A percentile compares a stretch with the other conserved stretches of the same genome.
Conservation (phyloP, 139 green algal species). For the Chlamydomonas schloesseri region DNA sequence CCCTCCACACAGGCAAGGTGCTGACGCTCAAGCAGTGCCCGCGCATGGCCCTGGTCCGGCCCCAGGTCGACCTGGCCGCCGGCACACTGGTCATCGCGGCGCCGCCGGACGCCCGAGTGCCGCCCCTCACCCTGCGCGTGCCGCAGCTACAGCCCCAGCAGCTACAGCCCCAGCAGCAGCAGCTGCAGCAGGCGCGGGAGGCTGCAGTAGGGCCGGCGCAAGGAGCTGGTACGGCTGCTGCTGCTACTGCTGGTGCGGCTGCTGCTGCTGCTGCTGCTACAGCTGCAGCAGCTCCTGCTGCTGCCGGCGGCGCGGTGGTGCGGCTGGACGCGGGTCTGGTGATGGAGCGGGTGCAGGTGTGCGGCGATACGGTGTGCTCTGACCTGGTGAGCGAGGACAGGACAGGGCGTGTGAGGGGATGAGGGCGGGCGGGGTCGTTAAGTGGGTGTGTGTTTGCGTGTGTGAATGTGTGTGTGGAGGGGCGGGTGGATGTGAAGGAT, state of each 20-base stretch:
- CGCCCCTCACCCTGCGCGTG: constrained; percentile 27
- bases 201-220: too few relatives aligned
- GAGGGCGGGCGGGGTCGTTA: too few relatives aligned
- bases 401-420: background rate
- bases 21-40: constrained; percentile 77
- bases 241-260: too few relatives aligned
- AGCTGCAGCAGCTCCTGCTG: background rate
- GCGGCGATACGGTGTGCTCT: constrained; percentile 62
- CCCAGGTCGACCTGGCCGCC: constrained; percentile 64
- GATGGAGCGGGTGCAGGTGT: constrained; percentile 57
- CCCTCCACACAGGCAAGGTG: constrained; percentile 58
- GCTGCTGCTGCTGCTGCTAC: background rate
- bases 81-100: constrained; percentile 37
- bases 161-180: background rate
- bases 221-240: too few relatives aligned
- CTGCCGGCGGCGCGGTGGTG: background rate
- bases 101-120: background rate
- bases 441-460: too few relatives aligned
- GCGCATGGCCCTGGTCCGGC: constrained; percentile 62
- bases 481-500: too few relatives aligned
- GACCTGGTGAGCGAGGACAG: constrained; percentile 19
- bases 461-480: too few relatives aligned
- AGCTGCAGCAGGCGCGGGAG: too few relatives aligned
- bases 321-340: constrained; percentile 11
- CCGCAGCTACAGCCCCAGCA: background rate